phyloP scores from a whole-genome alignment of 2,329 filamentous ascomycete species.

The Didymella pinodella region DNA sequence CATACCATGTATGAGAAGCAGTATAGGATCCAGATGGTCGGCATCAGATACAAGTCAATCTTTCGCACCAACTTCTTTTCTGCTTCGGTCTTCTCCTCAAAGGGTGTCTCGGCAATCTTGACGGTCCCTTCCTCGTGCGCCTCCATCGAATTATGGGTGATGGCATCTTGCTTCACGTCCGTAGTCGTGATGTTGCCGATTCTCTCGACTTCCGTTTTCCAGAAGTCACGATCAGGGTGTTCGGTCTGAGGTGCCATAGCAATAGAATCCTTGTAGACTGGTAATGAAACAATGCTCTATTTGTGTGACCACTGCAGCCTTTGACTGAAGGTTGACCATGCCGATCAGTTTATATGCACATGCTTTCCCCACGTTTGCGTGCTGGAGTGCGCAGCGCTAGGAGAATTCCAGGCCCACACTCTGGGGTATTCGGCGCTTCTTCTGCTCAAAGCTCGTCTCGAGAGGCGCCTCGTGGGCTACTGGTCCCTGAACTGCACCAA shows the following conservation, averaged over 20 bases:
- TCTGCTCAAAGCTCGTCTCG: constrained; percentile 5
- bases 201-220: constrained; percentile 15
- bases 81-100: constrained; percentile 26
- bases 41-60: constrained; percentile 37
- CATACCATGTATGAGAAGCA: constrained; percentile 37
- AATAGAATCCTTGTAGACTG: not conserved
- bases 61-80: constrained; percentile 36
- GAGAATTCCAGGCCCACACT: not conserved
- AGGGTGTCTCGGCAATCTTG: constrained; percentile 16
- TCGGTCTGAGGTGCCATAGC: constrained; percentile 10
- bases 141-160: constrained; percentile 3
- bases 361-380: constrained; percentile 1
- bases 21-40: constrained; percentile 37
- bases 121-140: constrained; percentile 8
- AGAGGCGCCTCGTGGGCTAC: constrained; percentile 6
- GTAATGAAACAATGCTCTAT: not conserved
- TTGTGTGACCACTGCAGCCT: not conserved
- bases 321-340: not conserved
- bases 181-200: constrained; percentile 20
- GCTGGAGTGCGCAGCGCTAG: not conserved
- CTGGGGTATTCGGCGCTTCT: constrained; percentile 5
- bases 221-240: constrained; percentile 16
- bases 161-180: constrained; percentile 18
- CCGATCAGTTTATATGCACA: constrained; percentile 4
- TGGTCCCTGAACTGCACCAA: not conserved